phyloP scores from a whole-genome alignment of 768 basidiomycete species.

The Mycena latifolia region DNA sequence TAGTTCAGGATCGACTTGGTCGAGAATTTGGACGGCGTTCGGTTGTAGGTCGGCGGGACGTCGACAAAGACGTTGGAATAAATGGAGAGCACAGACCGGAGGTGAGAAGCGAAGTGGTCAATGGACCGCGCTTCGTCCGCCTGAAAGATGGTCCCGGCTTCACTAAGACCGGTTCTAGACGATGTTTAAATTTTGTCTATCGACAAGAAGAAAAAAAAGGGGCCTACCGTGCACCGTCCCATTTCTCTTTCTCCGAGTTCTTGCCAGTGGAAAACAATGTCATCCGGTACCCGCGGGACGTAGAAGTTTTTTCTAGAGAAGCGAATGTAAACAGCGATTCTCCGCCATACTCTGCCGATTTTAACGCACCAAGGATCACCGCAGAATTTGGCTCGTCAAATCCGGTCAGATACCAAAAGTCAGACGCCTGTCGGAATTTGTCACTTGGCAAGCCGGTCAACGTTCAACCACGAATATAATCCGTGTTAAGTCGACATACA shows the following conservation, averaged over 20 bases:
- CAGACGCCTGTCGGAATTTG: constrained; percentile 92
- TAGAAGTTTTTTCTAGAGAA: constrained; percentile 73
- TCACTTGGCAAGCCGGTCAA: constrained; percentile 65
- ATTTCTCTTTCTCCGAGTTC: constrained; percentile 83
- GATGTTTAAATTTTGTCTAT: background rate
- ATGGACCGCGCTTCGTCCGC: constrained; percentile 81
- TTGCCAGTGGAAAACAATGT: constrained; percentile 85
- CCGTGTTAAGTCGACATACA: constrained; percentile 61
- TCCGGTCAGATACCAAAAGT: constrained; percentile 97
- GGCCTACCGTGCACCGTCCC: constrained; percentile 86
- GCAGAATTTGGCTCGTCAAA: constrained; percentile 95
- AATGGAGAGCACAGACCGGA: constrained; percentile 66
- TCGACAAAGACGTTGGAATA: constrained; percentile 68
- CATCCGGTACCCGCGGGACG: constrained; percentile 86
- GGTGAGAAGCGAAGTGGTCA: constrained; percentile 64
- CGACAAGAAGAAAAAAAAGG: background rate
- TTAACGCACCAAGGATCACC: constrained; percentile 76
- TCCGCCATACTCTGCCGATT: background rate
- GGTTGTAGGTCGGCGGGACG: constrained; percentile 45
- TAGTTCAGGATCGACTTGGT: constrained; percentile 71
- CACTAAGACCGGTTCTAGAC: constrained; percentile 71
- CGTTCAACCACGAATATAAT: background rate
- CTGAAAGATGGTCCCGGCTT: constrained; percentile 75
- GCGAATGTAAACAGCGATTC: too few species aligned
- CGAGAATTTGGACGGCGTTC: constrained; percentile 52